A percentile compares a stretch with the other conserved stretches of the same genome.
phyloP scores from a whole-genome alignment of 306 rosid genomes.

The apple (Malus domestica) region DNA sequence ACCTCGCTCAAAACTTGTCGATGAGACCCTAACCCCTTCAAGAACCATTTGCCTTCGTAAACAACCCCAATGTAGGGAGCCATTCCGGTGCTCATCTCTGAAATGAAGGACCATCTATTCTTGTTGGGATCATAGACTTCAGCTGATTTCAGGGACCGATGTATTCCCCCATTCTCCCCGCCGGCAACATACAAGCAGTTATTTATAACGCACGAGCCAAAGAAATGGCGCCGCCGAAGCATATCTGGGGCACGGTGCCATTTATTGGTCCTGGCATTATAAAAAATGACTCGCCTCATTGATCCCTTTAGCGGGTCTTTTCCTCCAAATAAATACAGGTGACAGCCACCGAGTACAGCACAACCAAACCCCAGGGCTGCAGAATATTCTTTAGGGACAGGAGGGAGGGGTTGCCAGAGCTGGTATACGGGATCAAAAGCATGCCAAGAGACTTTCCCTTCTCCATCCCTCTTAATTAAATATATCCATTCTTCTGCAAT shows the following conservation, averaged over 20 bases:
- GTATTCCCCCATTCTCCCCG: conserved; percentile 75
- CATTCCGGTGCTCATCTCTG: conserved; percentile 91
- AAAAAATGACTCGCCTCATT: conserved; percentile 78
- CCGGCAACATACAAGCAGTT: conserved; percentile 86
- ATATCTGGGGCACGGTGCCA: conserved; percentile 94
- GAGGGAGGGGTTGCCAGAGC: conserved; percentile 90
- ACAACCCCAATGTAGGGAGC: conserved; percentile 84
- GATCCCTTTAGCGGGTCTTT: conserved; percentile 77
- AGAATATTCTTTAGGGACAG: conserved; percentile 79
- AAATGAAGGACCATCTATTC: conserved; percentile 71
- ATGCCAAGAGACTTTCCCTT: conserved; percentile 84
- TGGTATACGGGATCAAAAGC: conserved; percentile 81
- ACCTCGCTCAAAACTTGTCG: conserved; percentile 78
- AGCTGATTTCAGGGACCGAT: conserved; percentile 67
- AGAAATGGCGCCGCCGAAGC: conserved; percentile 81
- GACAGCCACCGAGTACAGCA: conserved; percentile 85
- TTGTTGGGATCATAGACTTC: conserved; percentile 83
- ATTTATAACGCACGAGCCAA: conserved; percentile 78
- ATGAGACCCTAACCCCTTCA: conserved; percentile 77
- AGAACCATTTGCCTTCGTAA: conserved; percentile 72
- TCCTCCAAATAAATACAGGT: conserved; percentile 80
- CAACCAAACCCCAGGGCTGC: conserved; percentile 92
- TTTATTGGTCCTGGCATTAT: conserved; percentile 77
- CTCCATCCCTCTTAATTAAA: conserved; percentile 72
- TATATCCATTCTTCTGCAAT: conserved; percentile 85